A percentile compares a stretch with the other conserved stretches of the same genome.
phyloP scores from a whole-genome alignment of 2,329 filamentous ascomycete species.

The Calonectria multiphialidica region DNA sequence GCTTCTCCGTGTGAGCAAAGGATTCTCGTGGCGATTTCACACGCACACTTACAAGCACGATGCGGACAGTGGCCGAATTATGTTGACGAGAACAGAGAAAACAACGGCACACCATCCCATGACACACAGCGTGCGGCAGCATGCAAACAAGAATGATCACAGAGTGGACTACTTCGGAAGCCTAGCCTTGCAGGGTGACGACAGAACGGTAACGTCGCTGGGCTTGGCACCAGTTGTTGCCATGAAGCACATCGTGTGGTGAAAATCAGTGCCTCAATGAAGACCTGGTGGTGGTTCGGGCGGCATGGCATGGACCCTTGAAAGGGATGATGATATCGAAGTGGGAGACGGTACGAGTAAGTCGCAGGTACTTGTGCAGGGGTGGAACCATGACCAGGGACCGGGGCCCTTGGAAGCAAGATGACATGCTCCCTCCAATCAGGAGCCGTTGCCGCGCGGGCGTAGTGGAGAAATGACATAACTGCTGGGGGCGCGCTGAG shows the following conservation, averaged over 20 bases:
- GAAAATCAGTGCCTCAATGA: slow-evolving; percentile 39
- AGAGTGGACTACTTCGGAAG: slow-evolving; percentile 11
- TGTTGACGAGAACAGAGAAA: not conserved
- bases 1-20: slow-evolving; percentile 22
- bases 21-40: slow-evolving; percentile 28
- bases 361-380: slow-evolving; percentile 31
- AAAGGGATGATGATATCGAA: slow-evolving; percentile 1
- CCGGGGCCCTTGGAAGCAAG: slow-evolving; percentile 40
- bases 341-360: slow-evolving; percentile 4
- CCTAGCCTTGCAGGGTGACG: slow-evolving; percentile 28
- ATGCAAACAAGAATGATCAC: slow-evolving; percentile 12
- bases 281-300: slow-evolving; percentile 37
- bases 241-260: slow-evolving; percentile 21
- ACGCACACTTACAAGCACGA: slow-evolving; percentile 20
- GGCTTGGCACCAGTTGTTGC: slow-evolving; percentile 34
- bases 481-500: slow-evolving; percentile 27
- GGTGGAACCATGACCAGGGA: slow-evolving; percentile 38
- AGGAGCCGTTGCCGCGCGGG: slow-evolving; percentile 29
- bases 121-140: slow-evolving; percentile 12
- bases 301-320: slow-evolving; percentile 35
- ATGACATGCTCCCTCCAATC: slow-evolving; percentile 48
- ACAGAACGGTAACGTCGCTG: slow-evolving; percentile 20
- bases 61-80: slow-evolving; percentile 23
- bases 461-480: slow-evolving; percentile 47
- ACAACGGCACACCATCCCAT: slow-evolving; percentile 17